These are phyloP conservation scores for Volvox africanus DNA, from an alignment of 139 green algal genomes.

Conservation along the genomic window DNA sequence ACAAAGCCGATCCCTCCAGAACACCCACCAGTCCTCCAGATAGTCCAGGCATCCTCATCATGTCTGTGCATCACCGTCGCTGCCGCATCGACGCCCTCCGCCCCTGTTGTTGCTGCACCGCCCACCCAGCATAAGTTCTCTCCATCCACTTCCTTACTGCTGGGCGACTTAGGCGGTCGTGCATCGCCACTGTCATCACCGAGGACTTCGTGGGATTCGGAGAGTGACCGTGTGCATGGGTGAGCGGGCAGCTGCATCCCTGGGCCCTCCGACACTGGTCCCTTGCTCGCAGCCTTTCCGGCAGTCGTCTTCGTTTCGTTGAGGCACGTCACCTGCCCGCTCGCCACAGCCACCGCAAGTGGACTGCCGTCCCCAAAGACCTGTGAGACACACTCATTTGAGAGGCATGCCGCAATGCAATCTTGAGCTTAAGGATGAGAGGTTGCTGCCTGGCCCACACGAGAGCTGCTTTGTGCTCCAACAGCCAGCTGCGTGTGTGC, in stretches of 20 bases:
- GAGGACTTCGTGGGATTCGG: neutral
- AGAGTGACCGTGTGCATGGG: no score
- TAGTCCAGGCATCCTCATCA: neutral
- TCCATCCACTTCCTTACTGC: neutral
- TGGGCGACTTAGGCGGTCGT: neutral
- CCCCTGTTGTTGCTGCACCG: neutral
- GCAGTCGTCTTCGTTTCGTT: constrained; percentile 10
- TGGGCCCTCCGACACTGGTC: no score
- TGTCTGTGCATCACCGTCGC: neutral
- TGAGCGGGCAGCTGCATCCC: no score
- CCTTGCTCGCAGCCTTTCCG: neutral
- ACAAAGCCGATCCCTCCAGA: neutral
- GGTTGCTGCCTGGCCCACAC: neutral
- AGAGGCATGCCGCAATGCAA: no score
- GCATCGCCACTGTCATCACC: neutral
- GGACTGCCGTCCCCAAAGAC: neutral
- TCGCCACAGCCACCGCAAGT: neutral
- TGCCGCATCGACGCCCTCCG: neutral
- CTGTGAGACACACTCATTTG: neutral
- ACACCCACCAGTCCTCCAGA: neutral
- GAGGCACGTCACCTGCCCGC: constrained; percentile 22
- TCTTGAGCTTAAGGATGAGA: neutral
- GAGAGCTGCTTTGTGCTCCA: neutral
- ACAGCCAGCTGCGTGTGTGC: neutral
- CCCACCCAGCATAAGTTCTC: neutral